Percentiles rank a stretch among this genome's conserved stretches.
Evolutionary conservation across 805 yeast genomes (phyloP).

Genomic region (Zygotorulaspora florentina): DNA sequence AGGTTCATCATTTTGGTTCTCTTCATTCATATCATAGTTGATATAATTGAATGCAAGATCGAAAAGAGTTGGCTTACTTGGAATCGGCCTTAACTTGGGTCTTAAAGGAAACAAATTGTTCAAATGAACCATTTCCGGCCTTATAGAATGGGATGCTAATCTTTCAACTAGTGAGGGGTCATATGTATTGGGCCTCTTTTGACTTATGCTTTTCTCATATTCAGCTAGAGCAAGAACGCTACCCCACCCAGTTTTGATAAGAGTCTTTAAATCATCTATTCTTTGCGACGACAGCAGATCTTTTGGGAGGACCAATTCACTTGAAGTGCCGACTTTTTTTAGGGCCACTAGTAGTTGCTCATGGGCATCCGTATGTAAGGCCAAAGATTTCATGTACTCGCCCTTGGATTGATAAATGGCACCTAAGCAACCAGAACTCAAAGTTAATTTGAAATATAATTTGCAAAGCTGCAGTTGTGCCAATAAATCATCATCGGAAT

Average conservation of each 20-base stretch:
- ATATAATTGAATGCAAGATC: slow-evolving; percentile 87
- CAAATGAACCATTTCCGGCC: slow-evolving; percentile 22
- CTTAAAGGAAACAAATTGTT: slow-evolving; percentile 31
- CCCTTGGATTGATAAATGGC: slow-evolving; percentile 28
- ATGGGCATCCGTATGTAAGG: slow-evolving; percentile 28
- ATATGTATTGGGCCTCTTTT: slow-evolving; percentile 9
- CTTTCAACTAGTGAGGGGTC: slow-evolving; percentile 41
- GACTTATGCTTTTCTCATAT: slow-evolving; percentile 25
- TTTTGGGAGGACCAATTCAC: slow-evolving; percentile 20
- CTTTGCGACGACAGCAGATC: slow-evolving; percentile 34
- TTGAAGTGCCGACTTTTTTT: slow-evolving; percentile 6
- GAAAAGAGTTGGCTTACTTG: slow-evolving; percentile 84
- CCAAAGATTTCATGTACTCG: slow-evolving; percentile 29
- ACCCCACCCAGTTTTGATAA: slow-evolving; percentile 36
- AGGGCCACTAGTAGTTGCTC: slow-evolving; percentile 17
- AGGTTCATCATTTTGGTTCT: slow-evolving; percentile 11
- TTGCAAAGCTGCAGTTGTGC: slow-evolving; percentile 28
- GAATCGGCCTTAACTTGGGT: slow-evolving; percentile 53
- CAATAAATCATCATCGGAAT: slow-evolving; percentile 69
- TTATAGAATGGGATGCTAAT: slow-evolving; percentile 16
- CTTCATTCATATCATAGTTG: slow-evolving; percentile 40
- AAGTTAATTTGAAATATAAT: slow-evolving; percentile 20
- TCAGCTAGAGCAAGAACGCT: slow-evolving; percentile 37
- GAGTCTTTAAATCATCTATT: slow-evolving; percentile 46
- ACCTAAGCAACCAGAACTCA: slow-evolving; percentile 28